phyloP scores from a whole-genome alignment of 2,329 filamentous ascomycete species.

The Scleromitrula shiraiana region DNA sequence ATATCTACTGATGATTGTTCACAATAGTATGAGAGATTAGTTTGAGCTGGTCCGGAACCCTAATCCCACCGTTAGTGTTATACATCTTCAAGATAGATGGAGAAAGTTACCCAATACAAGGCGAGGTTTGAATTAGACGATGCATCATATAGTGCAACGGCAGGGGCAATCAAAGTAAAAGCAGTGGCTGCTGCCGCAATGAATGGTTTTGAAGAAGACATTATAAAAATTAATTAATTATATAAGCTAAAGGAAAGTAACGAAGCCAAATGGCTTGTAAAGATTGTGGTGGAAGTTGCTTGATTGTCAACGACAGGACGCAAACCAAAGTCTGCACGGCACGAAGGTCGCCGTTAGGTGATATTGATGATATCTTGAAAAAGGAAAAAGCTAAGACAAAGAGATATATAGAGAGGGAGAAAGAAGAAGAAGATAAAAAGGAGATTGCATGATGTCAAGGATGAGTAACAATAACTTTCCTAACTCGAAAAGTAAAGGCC shows the following conservation, averaged over 20 bases:
- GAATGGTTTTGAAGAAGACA: slow-evolving; percentile 25
- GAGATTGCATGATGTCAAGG: background rate
- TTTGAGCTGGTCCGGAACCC: slow-evolving; percentile 35
- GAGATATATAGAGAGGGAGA: slow-evolving; percentile 9
- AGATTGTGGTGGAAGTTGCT: slow-evolving; percentile 24
- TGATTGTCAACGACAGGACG: slow-evolving; percentile 29
- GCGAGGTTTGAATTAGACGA: slow-evolving; percentile 34
- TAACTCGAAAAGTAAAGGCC: too few relatives aligned
- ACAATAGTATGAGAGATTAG: slow-evolving; percentile 33
- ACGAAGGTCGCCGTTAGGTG: slow-evolving; percentile 16
- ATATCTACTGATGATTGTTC: slow-evolving; percentile 34
- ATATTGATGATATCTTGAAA: slow-evolving; percentile 17
- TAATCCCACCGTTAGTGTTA: slow-evolving; percentile 16
- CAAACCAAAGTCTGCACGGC: slow-evolving; percentile 30
- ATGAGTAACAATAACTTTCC: background rate
- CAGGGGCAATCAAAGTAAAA: slow-evolving; percentile 21
- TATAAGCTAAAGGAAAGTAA: slow-evolving; percentile 11
- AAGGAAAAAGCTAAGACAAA: too few relatives aligned
- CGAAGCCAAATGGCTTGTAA: slow-evolving; percentile 18
- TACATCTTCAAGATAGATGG: background rate
- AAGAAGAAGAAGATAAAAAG: slow-evolving; percentile 10
- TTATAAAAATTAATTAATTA: slow-evolving; percentile 20
- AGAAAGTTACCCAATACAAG: slow-evolving; percentile 35
- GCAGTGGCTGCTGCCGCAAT: slow-evolving; percentile 20
- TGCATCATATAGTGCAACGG: slow-evolving; percentile 26